Conservation (phyloP, 116 monocot genomes). For the Cymodocea nodosa region DNA sequence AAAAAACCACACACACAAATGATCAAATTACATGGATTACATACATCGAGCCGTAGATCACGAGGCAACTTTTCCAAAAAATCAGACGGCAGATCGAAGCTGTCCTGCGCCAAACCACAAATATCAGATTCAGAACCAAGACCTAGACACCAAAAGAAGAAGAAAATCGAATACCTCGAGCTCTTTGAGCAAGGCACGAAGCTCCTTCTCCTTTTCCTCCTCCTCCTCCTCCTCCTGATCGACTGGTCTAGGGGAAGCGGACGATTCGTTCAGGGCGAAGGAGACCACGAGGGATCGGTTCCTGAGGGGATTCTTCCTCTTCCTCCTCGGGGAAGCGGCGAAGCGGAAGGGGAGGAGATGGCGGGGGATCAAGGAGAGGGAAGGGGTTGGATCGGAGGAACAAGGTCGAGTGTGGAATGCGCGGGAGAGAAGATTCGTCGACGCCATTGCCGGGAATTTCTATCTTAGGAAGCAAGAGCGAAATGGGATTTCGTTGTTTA, state of each 20-base stretch:
- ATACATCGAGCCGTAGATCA: conserved; percentile 80
- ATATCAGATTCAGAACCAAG: background rate
- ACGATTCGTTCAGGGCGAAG: conserved; percentile 47
- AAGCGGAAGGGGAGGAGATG: background rate
- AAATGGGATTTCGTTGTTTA: too few species aligned
- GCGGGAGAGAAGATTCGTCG: conserved; percentile 31
- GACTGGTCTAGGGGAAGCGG: conserved; percentile 41
- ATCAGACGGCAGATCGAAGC: conserved; percentile 58
- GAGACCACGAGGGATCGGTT: conserved; percentile 16
- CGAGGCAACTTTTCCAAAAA: conserved; percentile 58
- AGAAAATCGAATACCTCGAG: conserved; percentile 36
- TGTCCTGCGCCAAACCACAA: conserved; percentile 28
- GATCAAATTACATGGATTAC: background rate
- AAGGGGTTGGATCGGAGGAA: conserved; percentile 7
- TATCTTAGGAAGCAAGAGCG: too few species aligned
- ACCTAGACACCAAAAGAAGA: background rate
- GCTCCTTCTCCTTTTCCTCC: conserved; percentile 1
- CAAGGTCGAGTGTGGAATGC: conserved; percentile 7
- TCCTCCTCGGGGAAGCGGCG: background rate
- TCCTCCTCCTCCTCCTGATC: conserved; percentile 12
- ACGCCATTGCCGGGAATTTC: background rate
- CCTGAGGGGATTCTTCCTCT: background rate
- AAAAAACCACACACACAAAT: conserved; percentile 6
- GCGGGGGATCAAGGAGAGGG: conserved; percentile 8
- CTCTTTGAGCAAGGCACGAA: conserved; percentile 61